phyloP scores from a whole-genome alignment of 257 asterid genomes.

The Scutellaria galericulata region DNA sequence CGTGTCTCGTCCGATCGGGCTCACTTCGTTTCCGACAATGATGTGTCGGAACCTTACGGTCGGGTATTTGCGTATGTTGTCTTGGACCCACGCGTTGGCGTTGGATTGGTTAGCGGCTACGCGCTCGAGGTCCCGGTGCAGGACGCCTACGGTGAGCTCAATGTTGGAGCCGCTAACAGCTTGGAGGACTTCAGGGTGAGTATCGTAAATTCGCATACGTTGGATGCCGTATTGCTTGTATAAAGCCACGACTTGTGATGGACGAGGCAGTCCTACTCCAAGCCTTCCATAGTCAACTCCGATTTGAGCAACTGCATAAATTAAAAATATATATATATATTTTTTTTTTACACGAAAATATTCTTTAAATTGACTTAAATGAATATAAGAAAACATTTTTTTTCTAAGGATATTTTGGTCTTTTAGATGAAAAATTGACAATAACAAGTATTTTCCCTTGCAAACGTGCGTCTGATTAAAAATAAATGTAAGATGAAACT shows the following conservation, averaged over 20 bases:
- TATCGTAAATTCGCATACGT: slow-evolving; percentile 45
- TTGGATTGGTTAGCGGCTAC: slow-evolving; percentile 31
- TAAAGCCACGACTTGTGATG: slow-evolving; percentile 33
- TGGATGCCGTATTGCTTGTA: slow-evolving; percentile 39
- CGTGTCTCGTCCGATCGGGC: slow-evolving; percentile 31
- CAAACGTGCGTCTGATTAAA: too few species aligned
- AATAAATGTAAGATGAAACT: too few species aligned
- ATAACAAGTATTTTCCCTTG: too few species aligned
- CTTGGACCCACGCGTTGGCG: slow-evolving; percentile 46
- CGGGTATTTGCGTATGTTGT: slow-evolving; percentile 28
- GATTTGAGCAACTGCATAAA: slow-evolving; percentile 34
- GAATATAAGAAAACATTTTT: too few species aligned
- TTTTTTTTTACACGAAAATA: too few species aligned
- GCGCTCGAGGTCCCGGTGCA: slow-evolving; percentile 24
- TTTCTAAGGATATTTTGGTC: too few species aligned
- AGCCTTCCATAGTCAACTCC: slow-evolving; percentile 41
- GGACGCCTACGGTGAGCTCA: slow-evolving; percentile 42
- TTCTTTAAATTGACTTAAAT: too few species aligned
- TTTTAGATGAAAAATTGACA: too few species aligned
- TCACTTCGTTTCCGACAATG: slow-evolving; percentile 45
- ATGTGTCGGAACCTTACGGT: slow-evolving; percentile 32
- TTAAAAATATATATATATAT: too few species aligned
- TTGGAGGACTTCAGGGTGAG: slow-evolving; percentile 29
- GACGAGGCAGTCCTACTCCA: slow-evolving; percentile 38
- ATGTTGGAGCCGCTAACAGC: slow-evolving; percentile 48